Evolutionary conservation across 805 yeast genomes (phyloP), one percentile per base, ranked within the genome.

Genomic region (Wickerhamomyces queroliae): DNA sequence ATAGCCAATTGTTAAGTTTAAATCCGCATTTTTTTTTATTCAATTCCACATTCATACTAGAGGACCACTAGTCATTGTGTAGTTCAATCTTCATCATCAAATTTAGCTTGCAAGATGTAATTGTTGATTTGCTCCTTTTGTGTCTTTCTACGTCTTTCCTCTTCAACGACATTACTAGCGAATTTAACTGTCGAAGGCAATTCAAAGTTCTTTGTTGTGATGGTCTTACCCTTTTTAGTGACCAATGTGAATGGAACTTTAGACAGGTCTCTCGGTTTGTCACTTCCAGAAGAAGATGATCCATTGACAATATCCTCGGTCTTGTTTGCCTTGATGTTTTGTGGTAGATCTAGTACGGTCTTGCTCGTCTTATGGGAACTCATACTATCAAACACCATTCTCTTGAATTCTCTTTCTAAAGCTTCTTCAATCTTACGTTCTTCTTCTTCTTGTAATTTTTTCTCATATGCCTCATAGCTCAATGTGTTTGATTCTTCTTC

Each of bases 121-220:
- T 68, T 67, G 57, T 78, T 76, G 41, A 83, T 73, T 49, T 69
- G 65, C 44, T 76, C 76, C 39, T 76, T 70, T 56, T 82, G 83
- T 30, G 64, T 63, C 44, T 66, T 66, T 43, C 72, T 64, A 43
- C 69, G 67, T 38, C 67, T 73, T 38, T 71, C 76, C 42, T 76
- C 79, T 44, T 67, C 67, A 20, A 69, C 49, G 15, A 80, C 70
- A 23, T 69, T 70, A 25, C 71, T 66, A 0, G 77, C 82, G 53
- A 83, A 72, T 39, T 66, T 71, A 20, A 72, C 70, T 43, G 75
- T 65, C 1, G 68, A 59, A 0, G 89, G 88, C 26, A 84, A 58
- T 5, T 54, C 58, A 20, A 83, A 53, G 25, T 62, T 67, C 36
- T 69, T 69, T 2, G 74, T 61, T 29, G 61, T 58, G 3, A 67